A percentile compares a stretch with the other conserved stretches of the same genome.
phyloP scores from a whole-genome alignment of 345 rosid species.

The Ceriops zippeliana region DNA sequence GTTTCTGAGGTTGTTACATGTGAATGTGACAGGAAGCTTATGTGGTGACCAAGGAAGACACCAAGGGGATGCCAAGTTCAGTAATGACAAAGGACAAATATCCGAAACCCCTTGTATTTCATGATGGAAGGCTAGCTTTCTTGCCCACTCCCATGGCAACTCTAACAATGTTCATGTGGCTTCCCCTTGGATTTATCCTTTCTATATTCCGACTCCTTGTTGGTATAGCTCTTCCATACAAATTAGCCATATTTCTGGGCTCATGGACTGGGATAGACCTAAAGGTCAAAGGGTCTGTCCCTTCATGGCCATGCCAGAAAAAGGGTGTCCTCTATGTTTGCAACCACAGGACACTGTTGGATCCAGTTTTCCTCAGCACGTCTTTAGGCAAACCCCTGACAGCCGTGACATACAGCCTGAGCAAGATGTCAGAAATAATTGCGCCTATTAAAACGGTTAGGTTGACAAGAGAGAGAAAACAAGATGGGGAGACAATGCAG shows the following conservation, averaged over 20 bases:
- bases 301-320: constrained; percentile 15
- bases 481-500: constrained; percentile 70
- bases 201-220: constrained; percentile 55
- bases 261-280: constrained; percentile 46
- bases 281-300: constrained; percentile 29
- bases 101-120: constrained; percentile 85
- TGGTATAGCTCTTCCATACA: constrained; percentile 65
- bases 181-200: constrained; percentile 63
- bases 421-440: constrained; percentile 76
- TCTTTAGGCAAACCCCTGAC: constrained; percentile 58
- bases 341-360: constrained; percentile 76
- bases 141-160: constrained; percentile 81
- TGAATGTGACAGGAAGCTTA: constrained; percentile 60
- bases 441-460: constrained; percentile 83
- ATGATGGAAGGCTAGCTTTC: constrained; percentile 97
- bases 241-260: constrained; percentile 39
- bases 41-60: constrained; percentile 54
- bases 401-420: constrained; percentile 87
- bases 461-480: constrained; percentile 59
- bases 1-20: neutral
- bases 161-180: constrained; percentile 66
- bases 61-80: constrained; percentile 23
- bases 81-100: constrained; percentile 56
- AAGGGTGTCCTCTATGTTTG: constrained; percentile 84
- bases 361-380: constrained; percentile 75